A percentile compares a stretch with the other conserved stretches of the same genome.
Evolutionary conservation across 805 yeast genomes (phyloP).

Genomic region (Wickerhamiella parazyma): DNA sequence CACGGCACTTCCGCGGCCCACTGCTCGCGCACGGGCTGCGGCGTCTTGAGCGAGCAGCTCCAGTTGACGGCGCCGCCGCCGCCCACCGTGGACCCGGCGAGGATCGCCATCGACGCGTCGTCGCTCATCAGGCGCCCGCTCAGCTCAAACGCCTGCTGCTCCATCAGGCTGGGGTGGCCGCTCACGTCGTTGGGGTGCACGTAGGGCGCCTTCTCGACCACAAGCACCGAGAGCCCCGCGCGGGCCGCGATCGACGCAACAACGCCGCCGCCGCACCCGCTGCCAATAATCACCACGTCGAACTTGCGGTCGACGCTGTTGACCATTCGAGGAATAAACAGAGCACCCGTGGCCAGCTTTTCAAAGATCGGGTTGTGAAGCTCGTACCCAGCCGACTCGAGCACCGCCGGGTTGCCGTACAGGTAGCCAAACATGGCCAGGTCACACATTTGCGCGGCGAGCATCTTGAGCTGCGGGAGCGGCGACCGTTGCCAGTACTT

Average conservation of each 20-base stretch:
- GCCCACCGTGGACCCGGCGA: conserved; percentile 44
- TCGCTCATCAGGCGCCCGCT: conserved; percentile 28
- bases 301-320: conserved; percentile 5
- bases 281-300: conserved; percentile 38
- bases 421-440: conserved; percentile 14
- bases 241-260: conserved; percentile 34
- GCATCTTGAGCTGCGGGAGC: conserved; percentile 26
- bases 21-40: conserved; percentile 37
- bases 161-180: conserved; percentile 30
- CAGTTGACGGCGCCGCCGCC: conserved; percentile 48
- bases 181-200: conserved; percentile 27
- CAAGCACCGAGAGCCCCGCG: conserved; percentile 33
- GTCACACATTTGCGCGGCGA: conserved; percentile 25
- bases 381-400: conserved; percentile 9
- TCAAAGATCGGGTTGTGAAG: conserved; percentile 5
- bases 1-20: conserved; percentile 37
- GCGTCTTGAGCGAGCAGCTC: conserved; percentile 40
- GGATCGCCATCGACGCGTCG: conserved; percentile 27
- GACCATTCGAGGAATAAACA: conserved; percentile 4
- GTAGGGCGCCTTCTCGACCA: conserved; percentile 40
- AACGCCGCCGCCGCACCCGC: conserved; percentile 43
- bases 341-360: not conserved
- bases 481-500: conserved; percentile 32
- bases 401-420: conserved; percentile 4
- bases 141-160: conserved; percentile 29